Conservation (phyloP, 2,329 filamentous ascomycete species). For the Colletotrichum theobromicola region DNA sequence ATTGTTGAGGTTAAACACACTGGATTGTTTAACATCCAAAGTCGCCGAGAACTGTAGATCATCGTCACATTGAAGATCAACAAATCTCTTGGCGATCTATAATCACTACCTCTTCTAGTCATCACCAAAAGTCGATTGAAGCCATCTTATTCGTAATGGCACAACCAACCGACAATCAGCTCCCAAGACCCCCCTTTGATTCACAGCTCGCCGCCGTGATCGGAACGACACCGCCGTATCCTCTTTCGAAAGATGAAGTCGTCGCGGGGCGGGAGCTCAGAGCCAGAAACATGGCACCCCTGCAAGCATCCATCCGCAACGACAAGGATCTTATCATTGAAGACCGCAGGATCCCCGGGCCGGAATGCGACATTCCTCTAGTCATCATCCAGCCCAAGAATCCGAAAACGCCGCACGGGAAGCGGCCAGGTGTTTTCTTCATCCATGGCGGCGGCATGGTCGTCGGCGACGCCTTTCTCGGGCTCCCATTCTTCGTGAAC, state of each 20-base stretch:
- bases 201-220: not conserved
- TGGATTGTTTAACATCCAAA: not conserved
- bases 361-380: not conserved
- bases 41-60: not conserved
- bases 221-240: not conserved
- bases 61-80: not conserved
- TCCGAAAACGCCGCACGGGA: not conserved
- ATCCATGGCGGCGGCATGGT: slow-evolving; percentile 14
- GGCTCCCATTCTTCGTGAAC: not conserved
- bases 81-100: not conserved
- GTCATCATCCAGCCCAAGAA: not conserved
- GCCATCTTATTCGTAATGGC: not conserved
- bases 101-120: not conserved
- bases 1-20: not conserved
- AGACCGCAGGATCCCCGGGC: slow-evolving; percentile 2
- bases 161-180: not conserved
- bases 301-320: not conserved
- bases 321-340: not conserved
- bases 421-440: slow-evolving; percentile 1
- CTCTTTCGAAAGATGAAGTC: not conserved
- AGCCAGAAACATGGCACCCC: not conserved
- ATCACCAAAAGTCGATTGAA: not conserved
- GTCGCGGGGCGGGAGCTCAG: not conserved
- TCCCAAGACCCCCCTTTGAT: not conserved
- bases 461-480: slow-evolving; percentile 5